Base-by-base conservation (phyloP, 495 filamentous ascomycete species). In the Xylaria cubensis region DNA sequence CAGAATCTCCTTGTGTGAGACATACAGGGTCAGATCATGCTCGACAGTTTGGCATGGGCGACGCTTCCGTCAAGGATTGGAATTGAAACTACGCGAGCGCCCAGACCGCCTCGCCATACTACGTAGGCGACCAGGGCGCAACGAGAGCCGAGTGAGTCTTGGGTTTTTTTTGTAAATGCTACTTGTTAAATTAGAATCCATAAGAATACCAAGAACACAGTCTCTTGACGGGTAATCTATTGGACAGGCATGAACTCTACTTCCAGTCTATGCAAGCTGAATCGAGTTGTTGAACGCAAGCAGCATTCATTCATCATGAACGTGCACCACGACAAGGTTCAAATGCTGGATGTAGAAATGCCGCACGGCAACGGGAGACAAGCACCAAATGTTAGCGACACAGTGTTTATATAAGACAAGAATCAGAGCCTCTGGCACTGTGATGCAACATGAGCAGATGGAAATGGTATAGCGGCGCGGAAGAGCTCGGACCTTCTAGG, bases 401-500 rank as follows among this genome's bases (percentile, higher is more conserved):
- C 64, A 51, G 64, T 66, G 64, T 44, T 12, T 50, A 21, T 39
- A 58, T 0, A 12, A 2, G 5, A 8, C 10, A 34, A 15, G 58
- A 19, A 41, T 19, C 2, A 15, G 39, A 39, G 39, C 12, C 39
- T 42, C 39, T 42, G 3, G 12, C 12, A 42, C 39, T 42, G 39
- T 42, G 39, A 42, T 42, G 8, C 10, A 13, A 13, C 12, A 9
- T 24, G 12, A 24, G 19, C 19, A 34, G 15, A 51, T 32, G 64
- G 8, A 51, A 65, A 26, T 9, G 7, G 29, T 17, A n/a, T 53
- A 32, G 64, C 19, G 44, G 21, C 32, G 46, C 29, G 64, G 64
- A 53, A 56, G 59, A 63, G 64, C 64, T 67, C 50, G 65, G 65
- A 26, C 65, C 46, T 39, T 71, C 32, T 32, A 17, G 48, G 44